Percentiles rank a stretch among this genome's conserved stretches.
phyloP scores from a whole-genome alignment of 1,139 yeast genomes.

The Sugiyamaella grinbergsii region DNA sequence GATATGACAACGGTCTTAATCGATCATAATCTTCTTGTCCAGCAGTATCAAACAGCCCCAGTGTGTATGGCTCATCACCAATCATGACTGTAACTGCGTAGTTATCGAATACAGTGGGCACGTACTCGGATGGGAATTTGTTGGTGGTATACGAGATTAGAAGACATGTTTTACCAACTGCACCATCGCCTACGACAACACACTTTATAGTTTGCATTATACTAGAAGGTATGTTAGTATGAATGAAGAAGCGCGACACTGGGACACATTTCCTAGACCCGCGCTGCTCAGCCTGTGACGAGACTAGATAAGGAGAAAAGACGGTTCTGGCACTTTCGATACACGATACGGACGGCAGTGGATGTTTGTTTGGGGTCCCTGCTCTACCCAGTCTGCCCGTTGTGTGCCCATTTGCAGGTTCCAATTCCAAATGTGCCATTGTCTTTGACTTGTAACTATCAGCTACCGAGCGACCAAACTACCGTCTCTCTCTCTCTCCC shows the following conservation, averaged over 20 bases:
- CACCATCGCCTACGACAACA: constrained; percentile 98
- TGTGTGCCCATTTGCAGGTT: too few relatives aligned
- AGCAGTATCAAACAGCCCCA: constrained; percentile 96
- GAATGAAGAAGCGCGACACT: too few relatives aligned
- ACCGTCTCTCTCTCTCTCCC: not conserved
- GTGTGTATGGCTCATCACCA: constrained; percentile 96
- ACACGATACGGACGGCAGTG: too few relatives aligned
- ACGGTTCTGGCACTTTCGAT: too few relatives aligned
- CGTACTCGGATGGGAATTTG: constrained; percentile 92
- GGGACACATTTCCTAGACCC: too few relatives aligned
- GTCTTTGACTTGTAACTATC: too few relatives aligned
- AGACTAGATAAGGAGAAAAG: too few relatives aligned
- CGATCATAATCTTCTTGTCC: constrained; percentile 98
- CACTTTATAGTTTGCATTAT: constrained; percentile 86
- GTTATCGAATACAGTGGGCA: constrained; percentile 94
- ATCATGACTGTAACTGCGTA: constrained; percentile 98
- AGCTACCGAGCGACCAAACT: too few relatives aligned
- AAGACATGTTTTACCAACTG: constrained; percentile 91
- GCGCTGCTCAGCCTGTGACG: too few relatives aligned
- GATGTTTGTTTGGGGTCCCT: too few relatives aligned
- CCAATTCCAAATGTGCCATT: too few relatives aligned
- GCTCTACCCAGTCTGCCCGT: too few relatives aligned
- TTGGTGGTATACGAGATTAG: constrained; percentile 90
- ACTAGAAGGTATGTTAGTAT: not conserved
- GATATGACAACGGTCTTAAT: constrained; percentile 92